A percentile compares a stretch with the other conserved stretches of the same genome.
Conservation (phyloP, 179 eudicot genomes). For the Actinidia chinensis region DNA sequence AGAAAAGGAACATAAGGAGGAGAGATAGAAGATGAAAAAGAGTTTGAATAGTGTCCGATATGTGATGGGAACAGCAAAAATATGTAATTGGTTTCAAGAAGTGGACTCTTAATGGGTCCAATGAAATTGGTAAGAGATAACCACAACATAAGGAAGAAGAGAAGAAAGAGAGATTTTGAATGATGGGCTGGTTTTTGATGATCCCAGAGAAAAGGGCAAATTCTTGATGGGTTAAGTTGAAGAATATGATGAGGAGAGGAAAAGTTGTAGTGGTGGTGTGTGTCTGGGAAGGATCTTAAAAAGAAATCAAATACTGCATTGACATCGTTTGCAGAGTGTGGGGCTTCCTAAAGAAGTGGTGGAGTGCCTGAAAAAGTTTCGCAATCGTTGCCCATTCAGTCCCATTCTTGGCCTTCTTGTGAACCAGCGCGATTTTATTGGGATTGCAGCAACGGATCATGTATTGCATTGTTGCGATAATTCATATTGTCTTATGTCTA, state of each 20-base stretch:
- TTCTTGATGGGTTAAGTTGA: slow-evolving; percentile 16
- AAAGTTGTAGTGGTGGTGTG: slow-evolving; percentile 47
- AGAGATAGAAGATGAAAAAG: background rate
- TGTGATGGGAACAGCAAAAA: background rate
- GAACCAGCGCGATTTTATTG: slow-evolving; percentile 80
- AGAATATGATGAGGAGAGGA: slow-evolving; percentile 34
- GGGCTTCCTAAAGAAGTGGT: slow-evolving; percentile 62
- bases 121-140: background rate
- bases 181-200: slow-evolving; percentile 18
- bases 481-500: background rate
- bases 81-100: background rate
- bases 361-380: slow-evolving; percentile 75
- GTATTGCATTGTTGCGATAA: slow-evolving; percentile 35
- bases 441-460: slow-evolving; percentile 94
- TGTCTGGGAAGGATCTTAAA: slow-evolving; percentile 69
- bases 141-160: background rate
- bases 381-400: slow-evolving; percentile 89
- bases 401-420: slow-evolving; percentile 93
- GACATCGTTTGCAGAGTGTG: slow-evolving; percentile 58
- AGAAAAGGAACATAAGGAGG: slow-evolving; percentile 26
- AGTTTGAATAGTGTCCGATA: slow-evolving; percentile 15
- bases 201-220: background rate
- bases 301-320: slow-evolving; percentile 54
- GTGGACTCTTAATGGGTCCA: slow-evolving; percentile 28
- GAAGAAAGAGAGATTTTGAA: slow-evolving; percentile 5